Evolutionary conservation across 2,329 filamentous ascomycete species (phyloP), one percentile per base, ranked within the genome.

Genomic region (Aspergillus flavus): DNA sequence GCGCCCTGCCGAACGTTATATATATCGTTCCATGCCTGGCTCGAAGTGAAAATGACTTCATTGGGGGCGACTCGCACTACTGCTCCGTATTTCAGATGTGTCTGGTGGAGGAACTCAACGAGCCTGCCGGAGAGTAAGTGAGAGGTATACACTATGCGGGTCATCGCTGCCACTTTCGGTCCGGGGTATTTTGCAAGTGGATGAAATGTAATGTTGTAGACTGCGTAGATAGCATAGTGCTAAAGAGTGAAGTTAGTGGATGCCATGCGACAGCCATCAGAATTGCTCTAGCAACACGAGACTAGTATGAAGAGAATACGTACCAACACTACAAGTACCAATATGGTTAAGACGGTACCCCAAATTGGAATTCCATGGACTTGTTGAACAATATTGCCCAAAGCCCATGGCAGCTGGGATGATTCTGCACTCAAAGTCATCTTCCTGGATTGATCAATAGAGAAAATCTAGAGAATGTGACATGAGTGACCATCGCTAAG

Each of bases 401-500:
- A n/a, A 9, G 12, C 6, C 39, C 16, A 19, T 41, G 16, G 39
- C 6, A n/a, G 7, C 39, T n/a, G 7, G 7, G 6, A 3, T 1
- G 9, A 10, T 41, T 19, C 39, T 41, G 39, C 1, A 9, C 6
- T 1, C 1, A n/a, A n/a, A n/a, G 39, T 9, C 39, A 41, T 41
- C 6, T 19, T n/a, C 1, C n/a, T 41, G 19, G 1, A 2, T 41
- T n/a, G 3, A n/a, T 3, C 4, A 9, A n/a, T n/a, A 4, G 14
- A 9, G 39, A 36, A 2, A 5, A 36, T 36, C 14, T 2, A 16
- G 2, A 16, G 5, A 36, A 16, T 16, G 1, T 16, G 1, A n/a
- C 6, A 10, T 3, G 39, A n/a, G 39, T 10, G 16, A 41, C 9
- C 16, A 41, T 41, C 16, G 6, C 14, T 9, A 2, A n/a, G 7